These are phyloP conservation scores for Volvox carteri DNA, from an alignment of 163 green algal species.

Conservation along the genomic window DNA sequence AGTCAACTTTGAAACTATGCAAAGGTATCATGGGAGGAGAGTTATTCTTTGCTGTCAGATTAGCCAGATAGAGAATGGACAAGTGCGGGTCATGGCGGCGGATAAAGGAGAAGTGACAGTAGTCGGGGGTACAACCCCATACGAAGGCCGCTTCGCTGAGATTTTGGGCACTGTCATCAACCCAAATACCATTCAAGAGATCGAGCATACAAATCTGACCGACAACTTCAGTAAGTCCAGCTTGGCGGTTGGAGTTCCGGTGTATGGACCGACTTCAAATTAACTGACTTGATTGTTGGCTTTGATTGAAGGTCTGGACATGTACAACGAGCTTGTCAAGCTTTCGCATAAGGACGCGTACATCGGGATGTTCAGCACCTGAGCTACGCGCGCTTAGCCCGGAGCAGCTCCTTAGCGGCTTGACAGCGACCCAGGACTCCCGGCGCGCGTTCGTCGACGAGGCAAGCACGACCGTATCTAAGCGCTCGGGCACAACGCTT, in stretches of 20 bases:
- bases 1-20: slow-evolving; percentile 55
- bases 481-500: too few relatives aligned
- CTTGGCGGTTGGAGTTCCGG: not conserved
- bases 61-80: slow-evolving; percentile 27
- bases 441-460: too few relatives aligned
- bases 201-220: slow-evolving; percentile 22
- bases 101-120: slow-evolving; percentile 54
- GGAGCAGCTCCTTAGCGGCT: not conserved
- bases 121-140: not conserved
- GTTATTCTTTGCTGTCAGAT: slow-evolving; percentile 49
- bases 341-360: slow-evolving; percentile 42
- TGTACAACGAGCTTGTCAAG: slow-evolving; percentile 60
- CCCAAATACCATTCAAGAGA: slow-evolving; percentile 46
- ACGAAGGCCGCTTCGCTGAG: slow-evolving; percentile 45
- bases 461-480: too few relatives aligned
- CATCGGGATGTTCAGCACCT: slow-evolving; percentile 48
- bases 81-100: slow-evolving; percentile 10
- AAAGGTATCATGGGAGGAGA: slow-evolving; percentile 35
- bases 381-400: not conserved
- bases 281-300: not conserved
- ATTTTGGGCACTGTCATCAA: slow-evolving; percentile 35
- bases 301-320: slow-evolving; percentile 25
- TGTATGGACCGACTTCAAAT: not conserved
- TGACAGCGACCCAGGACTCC: too few relatives aligned
- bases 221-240: slow-evolving; percentile 54